Conservation (phyloP, 805 yeast genomes). For the Yamadazyma tumulicola region DNA sequence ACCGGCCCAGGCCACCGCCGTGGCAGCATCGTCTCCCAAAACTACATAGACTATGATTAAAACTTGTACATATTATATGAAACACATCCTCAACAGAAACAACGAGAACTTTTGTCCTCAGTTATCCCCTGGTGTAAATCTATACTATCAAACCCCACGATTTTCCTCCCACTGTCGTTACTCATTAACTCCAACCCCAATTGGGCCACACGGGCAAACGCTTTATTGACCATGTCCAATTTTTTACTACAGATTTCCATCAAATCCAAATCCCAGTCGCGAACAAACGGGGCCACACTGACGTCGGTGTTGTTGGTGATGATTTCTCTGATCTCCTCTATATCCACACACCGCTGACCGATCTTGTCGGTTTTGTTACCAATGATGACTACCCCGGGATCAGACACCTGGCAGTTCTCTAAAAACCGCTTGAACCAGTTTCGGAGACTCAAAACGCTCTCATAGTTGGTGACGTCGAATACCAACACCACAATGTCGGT, state of each 20-base stretch:
- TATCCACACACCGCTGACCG: slow-evolving; percentile 32
- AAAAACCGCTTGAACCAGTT: slow-evolving; percentile 49
- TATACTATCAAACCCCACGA: slow-evolving; percentile 30
- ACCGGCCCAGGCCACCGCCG: not conserved
- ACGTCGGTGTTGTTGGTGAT: slow-evolving; percentile 19
- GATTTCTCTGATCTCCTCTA: slow-evolving; percentile 33
- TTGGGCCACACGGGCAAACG: slow-evolving; percentile 36
- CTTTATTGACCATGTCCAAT: slow-evolving; percentile 26
- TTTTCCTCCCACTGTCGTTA: slow-evolving; percentile 11
- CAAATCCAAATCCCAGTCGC: slow-evolving; percentile 32
- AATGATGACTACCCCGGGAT: slow-evolving; percentile 48
- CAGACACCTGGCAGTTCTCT: slow-evolving; percentile 44
- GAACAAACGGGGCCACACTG: slow-evolving; percentile 23
- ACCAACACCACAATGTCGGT: slow-evolving; percentile 54
- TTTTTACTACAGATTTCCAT: slow-evolving; percentile 31
- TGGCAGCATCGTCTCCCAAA: slow-evolving; percentile 1
- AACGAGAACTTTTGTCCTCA: not conserved
- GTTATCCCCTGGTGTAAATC: slow-evolving; percentile 15
- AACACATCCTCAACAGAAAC: slow-evolving; percentile 5
- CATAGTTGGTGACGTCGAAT: slow-evolving; percentile 52
- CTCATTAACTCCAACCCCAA: slow-evolving; percentile 24
- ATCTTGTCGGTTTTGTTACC: slow-evolving; percentile 49
- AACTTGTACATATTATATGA: slow-evolving; percentile 3
- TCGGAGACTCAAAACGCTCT: slow-evolving; percentile 44
- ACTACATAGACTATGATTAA: slow-evolving; percentile 4